Base-by-base conservation (phyloP, 2,329 filamentous ascomycete species). In the Talaromyces sp. region DNA sequence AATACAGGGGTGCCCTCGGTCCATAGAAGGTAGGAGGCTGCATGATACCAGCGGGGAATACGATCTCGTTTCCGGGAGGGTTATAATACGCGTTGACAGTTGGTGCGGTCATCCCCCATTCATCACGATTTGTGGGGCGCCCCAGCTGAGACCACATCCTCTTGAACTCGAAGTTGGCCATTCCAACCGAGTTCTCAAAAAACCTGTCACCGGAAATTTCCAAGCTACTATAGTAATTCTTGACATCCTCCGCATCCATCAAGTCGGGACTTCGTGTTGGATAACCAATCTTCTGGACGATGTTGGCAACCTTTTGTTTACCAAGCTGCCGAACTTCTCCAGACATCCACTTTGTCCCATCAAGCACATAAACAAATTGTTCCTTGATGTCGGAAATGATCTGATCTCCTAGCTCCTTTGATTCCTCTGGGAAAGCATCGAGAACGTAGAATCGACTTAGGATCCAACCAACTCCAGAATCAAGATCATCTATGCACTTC, bases 341-440 rank as follows among this genome's bases (percentile, higher is more conserved):
- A 50, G 87, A 86, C 84, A 90, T 89, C 89, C 89, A 91, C 17
- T 82, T 77, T 0, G 86, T 85, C 2, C 79, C 75, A 41, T 84
- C 80, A 54, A 91, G 77, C 66, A 85, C 89, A 64, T 85, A 83
- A 3, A 85, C 83, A 70, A 91, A 92, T 22, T 86, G 83, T 17
- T 84, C 80, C 74, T 90, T 90, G 73, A 92, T 89, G 68, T 90
- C 87, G 10, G 84, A 84, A n/a, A 91, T 85, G 69, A 93, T 87
- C 62, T 87, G 83, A 65, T 91, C 87, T 17, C 88, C 88, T 54
- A 90, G 85, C 3, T 85, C 77, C 72, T 90, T 90, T 0, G 88
- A 87, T 22, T 86, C 84, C 13, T 87, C 83, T 0, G 87, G 86
- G 70, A 91, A 92, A 1, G 88, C 84, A 58, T 86, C 86, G 67